Evolutionary conservation across 805 yeast species (phyloP), one percentile per base, ranked within the genome.

Genomic region (Yarrowia divulgata): DNA sequence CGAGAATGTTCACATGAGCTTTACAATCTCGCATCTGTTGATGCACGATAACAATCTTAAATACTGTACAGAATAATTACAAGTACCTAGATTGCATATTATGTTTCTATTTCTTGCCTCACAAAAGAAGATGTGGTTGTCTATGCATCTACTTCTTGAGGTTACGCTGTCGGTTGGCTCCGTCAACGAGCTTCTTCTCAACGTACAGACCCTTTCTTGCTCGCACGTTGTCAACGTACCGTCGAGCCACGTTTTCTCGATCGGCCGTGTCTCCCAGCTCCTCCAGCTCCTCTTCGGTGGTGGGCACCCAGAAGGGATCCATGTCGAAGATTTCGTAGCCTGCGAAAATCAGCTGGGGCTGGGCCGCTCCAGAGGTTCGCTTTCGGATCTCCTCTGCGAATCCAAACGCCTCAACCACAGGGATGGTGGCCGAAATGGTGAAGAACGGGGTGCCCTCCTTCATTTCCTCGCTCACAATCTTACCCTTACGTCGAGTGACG

Each of bases 281-380:
- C 77, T 95, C 98, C 57, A 95, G 79, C 77, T 95, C 99, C 77
- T 93, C 98, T 74, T 91, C 98, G 0, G 99, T 95, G 2, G 95
- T 91, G 14, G 99, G 99, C 16, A 95, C 97, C 99, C 99, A 95
- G 83, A 90, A 95, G 55, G 99, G 99, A 81, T 95, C 98, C 73
- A 90, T 85, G 72, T 93, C 97, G 66, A 94, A 85, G 72, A 88
- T 81, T 74, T 93, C 95, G 77, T 85, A 95, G 0, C 98, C 98
- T 37, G 90, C 85, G 75, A 94, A 95, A 10, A 93, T 91, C 67
- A 95, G 82, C 78, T 95, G 99, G 0, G 99, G 99, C 74, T 91
- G 90, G 1, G 99, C 99, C 2, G 97, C 97, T 70, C 99, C 99
- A 0, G 97, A 91, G 0, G 99, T 94, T 73, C 86, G 86, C 79